These are phyloP conservation scores for Ceratocystis eucalypticola DNA, from an alignment of 2,329 filamentous ascomycete species.

Conservation along the genomic window DNA sequence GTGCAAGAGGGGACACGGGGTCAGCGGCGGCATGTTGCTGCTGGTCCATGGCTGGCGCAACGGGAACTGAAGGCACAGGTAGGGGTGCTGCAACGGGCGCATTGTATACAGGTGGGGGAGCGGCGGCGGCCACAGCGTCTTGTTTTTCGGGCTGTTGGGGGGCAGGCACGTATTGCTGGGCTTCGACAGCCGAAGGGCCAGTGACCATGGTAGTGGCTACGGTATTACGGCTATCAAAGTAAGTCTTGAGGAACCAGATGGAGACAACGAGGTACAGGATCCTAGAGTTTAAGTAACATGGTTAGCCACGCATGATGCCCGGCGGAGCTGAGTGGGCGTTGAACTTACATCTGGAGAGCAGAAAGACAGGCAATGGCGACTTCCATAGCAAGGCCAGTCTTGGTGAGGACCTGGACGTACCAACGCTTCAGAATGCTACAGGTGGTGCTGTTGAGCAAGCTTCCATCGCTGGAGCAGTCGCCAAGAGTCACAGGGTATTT, in stretches of 20 bases:
- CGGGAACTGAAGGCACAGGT: background rate
- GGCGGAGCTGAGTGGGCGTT: background rate
- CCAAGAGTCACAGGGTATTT: slow-evolving; percentile 25
- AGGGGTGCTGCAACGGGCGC: background rate
- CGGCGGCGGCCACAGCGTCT: background rate
- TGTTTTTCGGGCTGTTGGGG: background rate
- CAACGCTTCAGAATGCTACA: slow-evolving; percentile 26
- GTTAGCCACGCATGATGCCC: background rate
- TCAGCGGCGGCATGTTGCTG: background rate
- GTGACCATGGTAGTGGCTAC: slow-evolving; percentile 22
- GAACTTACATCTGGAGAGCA: slow-evolving; percentile 31
- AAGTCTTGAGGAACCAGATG: slow-evolving; percentile 27
- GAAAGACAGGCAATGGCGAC: slow-evolving; percentile 32
- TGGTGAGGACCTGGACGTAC: slow-evolving; percentile 26
- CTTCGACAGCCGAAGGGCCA: slow-evolving; percentile 20
- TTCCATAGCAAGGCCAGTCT: slow-evolving; percentile 27
- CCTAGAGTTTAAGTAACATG: slow-evolving; percentile 23
- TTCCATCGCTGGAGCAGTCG: slow-evolving; percentile 29
- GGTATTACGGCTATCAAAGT: slow-evolving; percentile 26
- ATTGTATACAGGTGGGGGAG: background rate
- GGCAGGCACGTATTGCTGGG: slow-evolving; percentile 14
- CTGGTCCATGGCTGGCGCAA: background rate
- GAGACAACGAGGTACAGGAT: slow-evolving; percentile 30
- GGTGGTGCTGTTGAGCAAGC: slow-evolving; percentile 28
- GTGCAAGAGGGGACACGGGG: background rate